phyloP scores from a whole-genome alignment of 2,329 filamentous ascomycete genomes.

The Penicillium sp. region DNA sequence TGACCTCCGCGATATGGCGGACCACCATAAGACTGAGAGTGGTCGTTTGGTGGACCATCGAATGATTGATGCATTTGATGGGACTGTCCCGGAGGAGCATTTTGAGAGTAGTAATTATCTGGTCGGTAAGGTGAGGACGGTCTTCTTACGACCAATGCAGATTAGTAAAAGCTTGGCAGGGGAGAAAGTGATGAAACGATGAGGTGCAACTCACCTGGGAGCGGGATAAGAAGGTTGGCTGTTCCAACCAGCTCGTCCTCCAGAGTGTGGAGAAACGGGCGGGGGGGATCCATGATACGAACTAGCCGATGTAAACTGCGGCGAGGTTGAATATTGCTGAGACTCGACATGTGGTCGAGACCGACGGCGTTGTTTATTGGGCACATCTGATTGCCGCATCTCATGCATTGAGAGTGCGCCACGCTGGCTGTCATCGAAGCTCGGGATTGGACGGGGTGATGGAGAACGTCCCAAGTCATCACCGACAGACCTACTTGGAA shows the following conservation, averaged over 20 bases:
- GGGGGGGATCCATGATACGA: constrained; percentile 62
- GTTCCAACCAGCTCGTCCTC: constrained; percentile 55
- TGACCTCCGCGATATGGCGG: constrained; percentile 54
- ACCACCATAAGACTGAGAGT: constrained; percentile 49
- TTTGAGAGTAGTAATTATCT: constrained; percentile 51
- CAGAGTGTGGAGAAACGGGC: constrained; percentile 60
- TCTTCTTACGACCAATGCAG: constrained; percentile 50
- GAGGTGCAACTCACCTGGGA: constrained; percentile 48
- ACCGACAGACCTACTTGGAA: constrained; percentile 30
- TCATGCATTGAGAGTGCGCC: constrained; percentile 36
- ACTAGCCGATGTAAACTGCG: constrained; percentile 56
- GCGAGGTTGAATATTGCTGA: constrained; percentile 57
- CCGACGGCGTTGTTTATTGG: constrained; percentile 33
- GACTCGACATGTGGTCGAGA: constrained; percentile 44
- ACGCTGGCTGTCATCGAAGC: constrained; percentile 34
- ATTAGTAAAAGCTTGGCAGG: constrained; percentile 7
- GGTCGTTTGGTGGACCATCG: constrained; percentile 53
- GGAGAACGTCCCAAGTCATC: constrained; percentile 30
- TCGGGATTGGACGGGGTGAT: constrained; percentile 36
- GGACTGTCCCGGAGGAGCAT: constrained; percentile 56
- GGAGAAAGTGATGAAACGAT: constrained; percentile 5
- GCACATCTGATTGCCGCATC: constrained; percentile 34
- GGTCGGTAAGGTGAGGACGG: constrained; percentile 65
- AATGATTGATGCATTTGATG: constrained; percentile 52
- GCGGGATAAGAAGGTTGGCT: constrained; percentile 45